phyloP scores from a whole-genome alignment of 352 stramenopile species.

The Phytophthora niederhauseri region DNA sequence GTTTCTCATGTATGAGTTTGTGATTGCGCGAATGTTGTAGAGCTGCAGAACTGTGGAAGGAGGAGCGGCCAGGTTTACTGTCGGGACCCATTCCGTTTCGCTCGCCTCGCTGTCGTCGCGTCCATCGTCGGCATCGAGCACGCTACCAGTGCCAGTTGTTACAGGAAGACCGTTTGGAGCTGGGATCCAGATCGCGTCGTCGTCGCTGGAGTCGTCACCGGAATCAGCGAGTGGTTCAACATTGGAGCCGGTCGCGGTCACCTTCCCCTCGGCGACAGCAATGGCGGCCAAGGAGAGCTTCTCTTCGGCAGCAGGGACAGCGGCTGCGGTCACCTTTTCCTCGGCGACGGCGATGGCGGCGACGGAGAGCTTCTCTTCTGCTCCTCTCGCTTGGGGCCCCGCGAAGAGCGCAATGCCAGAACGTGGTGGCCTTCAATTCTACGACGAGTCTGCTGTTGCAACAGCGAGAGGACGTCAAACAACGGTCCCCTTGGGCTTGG shows the following conservation, averaged over 20 bases:
- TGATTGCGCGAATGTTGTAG: not conserved
- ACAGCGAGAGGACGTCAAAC: no score
- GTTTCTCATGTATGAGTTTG: not conserved
- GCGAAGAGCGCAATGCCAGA: no score
- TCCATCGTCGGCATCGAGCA: not conserved
- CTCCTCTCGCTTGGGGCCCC: no score
- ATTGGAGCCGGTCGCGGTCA: not conserved
- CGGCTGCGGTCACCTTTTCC: no score
- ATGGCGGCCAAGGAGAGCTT: not conserved
- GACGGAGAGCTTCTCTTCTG: no score
- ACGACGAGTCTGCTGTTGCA: no score
- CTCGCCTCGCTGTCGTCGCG: not conserved
- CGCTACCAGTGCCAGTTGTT: not conserved
- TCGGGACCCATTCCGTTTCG: not conserved
- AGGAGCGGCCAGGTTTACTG: not conserved
- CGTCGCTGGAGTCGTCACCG: not conserved
- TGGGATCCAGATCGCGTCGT: not conserved
- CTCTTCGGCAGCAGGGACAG: not conserved
- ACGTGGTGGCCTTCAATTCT: no score
- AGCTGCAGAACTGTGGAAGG: not conserved
- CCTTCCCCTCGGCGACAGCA: not conserved
- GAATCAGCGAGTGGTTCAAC: not conserved
- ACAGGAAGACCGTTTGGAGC: not conserved
- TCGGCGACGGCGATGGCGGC: no score
- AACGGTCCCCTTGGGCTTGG: no score